Evolutionary conservation across 768 basidiomycete genomes (phyloP), one percentile per base, ranked within the genome.

Genomic region (Tylopilus sp.): DNA sequence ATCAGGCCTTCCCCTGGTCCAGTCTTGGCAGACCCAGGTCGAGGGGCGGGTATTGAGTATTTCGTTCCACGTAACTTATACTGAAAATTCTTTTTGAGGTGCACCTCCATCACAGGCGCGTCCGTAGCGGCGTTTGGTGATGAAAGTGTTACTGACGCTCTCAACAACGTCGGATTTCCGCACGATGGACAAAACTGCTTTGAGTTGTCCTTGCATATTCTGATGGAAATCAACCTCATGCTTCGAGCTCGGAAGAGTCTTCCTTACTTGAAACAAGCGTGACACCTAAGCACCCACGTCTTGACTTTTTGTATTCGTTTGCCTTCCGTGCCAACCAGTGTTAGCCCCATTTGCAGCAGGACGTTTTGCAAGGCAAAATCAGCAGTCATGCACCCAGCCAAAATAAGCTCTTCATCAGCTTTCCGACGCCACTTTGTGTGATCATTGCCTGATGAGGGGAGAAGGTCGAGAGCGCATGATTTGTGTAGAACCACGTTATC

Each of bases 321-420:
- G 5, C 97, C 97, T 56, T 94, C 92, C 7, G 89, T 80, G 9
- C 93, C 86, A 11, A 99, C 85, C 25, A 98, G 76, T 54, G 86
- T 88, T 56, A 99, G 71, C 0, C 89, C 89, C 89, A 98, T 94
- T 68, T 97, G 95, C 45, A 99, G 70, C 56, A 95, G 71, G 20
- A 98, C 91, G 62, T 99, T 99, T 71, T 99, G 97, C 85, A 99
- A 97, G 17, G 97, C 97, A 68, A 94, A 98, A 79, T 99, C 97
- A 20, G 91, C 91, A 9, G 97, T 98, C 89, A 98, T 93, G 66
- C 95, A 97, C 17, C 94, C 97, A 6, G 81, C 83, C 47, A 75
- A 76, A 41, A 95, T 60, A 0, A 57, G 35, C 40, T 75, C 71
- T 17, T 75, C 67, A 38, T 74, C 67, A 60, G 60, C 63, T 53